A percentile compares a stretch with the other conserved stretches of the same genome.
These are phyloP conservation scores for Goffeauzyma gilvescens DNA, from an alignment of 768 basidiomycete genomes.

Conservation along the genomic window DNA sequence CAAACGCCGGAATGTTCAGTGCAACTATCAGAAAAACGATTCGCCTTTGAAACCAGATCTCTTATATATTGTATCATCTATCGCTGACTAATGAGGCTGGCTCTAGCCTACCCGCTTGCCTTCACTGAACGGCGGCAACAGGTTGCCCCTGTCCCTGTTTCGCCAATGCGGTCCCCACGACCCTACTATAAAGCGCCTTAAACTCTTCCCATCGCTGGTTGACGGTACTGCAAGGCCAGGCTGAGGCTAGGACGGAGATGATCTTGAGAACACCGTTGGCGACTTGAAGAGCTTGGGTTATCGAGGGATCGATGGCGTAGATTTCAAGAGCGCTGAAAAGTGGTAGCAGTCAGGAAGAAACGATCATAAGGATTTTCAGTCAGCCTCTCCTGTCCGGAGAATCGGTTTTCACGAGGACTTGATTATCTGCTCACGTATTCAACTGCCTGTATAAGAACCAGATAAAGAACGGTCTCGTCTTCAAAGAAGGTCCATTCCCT, in stretches of 20 bases:
- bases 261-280: not conserved
- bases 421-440: constrained; percentile 2
- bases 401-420: not conserved
- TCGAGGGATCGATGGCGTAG: constrained; percentile 2
- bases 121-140: too few relatives aligned
- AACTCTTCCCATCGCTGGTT: too few relatives aligned
- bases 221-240: too few relatives aligned
- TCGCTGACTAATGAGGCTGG: too few relatives aligned
- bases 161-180: too few relatives aligned
- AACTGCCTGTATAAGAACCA: constrained; percentile 5
- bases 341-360: not conserved
- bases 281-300: constrained; percentile 3
- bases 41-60: too few relatives aligned
- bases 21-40: too few relatives aligned
- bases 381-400: not conserved
- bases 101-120: too few relatives aligned
- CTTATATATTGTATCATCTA: too few relatives aligned
- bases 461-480: constrained; percentile 3
- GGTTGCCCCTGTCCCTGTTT: too few relatives aligned
- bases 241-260: not conserved
- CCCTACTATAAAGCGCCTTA: too few relatives aligned
- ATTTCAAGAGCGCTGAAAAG: not conserved
- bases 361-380: not conserved
- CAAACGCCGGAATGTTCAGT: too few relatives aligned
- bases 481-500: not conserved